These are phyloP conservation scores for Hypholoma sublateritium DNA, from an alignment of 768 basidiomycete species.

Conservation along the genomic window DNA sequence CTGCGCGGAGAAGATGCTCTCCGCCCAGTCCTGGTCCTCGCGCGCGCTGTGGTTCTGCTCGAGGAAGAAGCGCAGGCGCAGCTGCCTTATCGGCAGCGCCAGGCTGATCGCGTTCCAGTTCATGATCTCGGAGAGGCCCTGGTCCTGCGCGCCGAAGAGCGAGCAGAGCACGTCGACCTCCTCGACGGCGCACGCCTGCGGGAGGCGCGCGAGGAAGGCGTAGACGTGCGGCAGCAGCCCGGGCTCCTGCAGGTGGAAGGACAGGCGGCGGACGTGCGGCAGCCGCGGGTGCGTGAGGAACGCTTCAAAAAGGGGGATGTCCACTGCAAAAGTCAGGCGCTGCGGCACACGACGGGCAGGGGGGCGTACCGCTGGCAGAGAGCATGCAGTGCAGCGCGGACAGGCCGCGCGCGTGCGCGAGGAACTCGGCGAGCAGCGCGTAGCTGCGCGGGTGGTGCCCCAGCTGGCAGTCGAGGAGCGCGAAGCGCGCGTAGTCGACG, in stretches of 20 bases:
- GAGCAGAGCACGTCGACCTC: slow-evolving; percentile 1
- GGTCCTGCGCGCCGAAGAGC: not conserved
- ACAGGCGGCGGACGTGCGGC: not conserved
- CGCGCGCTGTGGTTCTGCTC: not conserved
- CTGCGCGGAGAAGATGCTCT: not conserved
- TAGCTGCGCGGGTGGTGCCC: not conserved
- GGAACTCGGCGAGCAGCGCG: not conserved
- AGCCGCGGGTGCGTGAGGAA: not conserved
- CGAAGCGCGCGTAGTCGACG: slow-evolving; percentile 1
- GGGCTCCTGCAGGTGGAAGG: not conserved
- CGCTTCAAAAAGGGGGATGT: not conserved
- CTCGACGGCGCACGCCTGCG: not conserved
- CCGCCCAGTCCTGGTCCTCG: slow-evolving; percentile 1
- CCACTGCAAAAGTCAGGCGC: not conserved
- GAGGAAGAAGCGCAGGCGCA: not conserved
- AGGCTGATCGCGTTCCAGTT: not conserved
- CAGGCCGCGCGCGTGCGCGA: not conserved
- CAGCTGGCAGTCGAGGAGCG: not conserved
- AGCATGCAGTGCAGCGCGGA: not conserved
- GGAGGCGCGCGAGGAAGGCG: not conserved
- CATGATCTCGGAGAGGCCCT: not conserved
- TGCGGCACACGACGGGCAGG: too few relatives aligned
- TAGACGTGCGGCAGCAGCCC: not conserved
- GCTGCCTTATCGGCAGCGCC: not conserved
- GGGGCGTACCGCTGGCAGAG: not conserved